Evolutionary conservation across 164 flowering plant species (phyloP).

Genomic region (Cinnamomum chago): DNA sequence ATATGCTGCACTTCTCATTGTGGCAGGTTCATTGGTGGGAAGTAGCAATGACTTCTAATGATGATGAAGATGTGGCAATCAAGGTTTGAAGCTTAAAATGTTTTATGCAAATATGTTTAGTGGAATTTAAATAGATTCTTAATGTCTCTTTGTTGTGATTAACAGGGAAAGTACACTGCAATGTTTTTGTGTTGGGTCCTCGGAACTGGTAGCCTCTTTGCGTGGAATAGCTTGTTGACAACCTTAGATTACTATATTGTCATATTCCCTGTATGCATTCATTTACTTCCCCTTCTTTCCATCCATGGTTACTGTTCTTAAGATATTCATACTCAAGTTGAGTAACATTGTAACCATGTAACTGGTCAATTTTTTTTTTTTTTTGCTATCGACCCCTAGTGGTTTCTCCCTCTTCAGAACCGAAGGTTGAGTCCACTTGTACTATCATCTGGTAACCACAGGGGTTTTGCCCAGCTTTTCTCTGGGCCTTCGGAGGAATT

Average conservation of each 20-base stretch:
- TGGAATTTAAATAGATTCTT: not conserved
- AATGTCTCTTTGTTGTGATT: not conserved
- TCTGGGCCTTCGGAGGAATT: too few relatives aligned
- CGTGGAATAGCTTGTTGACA: constrained; percentile 55
- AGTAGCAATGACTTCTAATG: not conserved
- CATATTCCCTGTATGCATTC: constrained; percentile 21
- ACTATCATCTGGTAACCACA: too few relatives aligned
- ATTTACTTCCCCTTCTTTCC: not conserved
- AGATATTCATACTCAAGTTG: not conserved
- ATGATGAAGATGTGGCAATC: not conserved
- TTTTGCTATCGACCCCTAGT: too few relatives aligned
- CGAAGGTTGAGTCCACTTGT: too few relatives aligned
- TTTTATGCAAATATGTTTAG: not conserved
- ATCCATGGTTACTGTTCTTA: not conserved
- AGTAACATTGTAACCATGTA: too few relatives aligned
- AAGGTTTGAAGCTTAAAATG: not conserved
- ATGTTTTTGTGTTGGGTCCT: constrained; percentile 48
- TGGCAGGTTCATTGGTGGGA: not conserved
- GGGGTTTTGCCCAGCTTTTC: too few relatives aligned
- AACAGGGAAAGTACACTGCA: constrained; percentile 25
- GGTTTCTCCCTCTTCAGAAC: too few relatives aligned
- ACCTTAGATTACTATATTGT: constrained; percentile 31
- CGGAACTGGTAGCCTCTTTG: constrained; percentile 42
- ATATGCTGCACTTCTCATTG: not conserved
- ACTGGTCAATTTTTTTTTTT: too few relatives aligned